These are phyloP conservation scores for Antrodiella citrinella DNA, from an alignment of 768 basidiomycete species.

Conservation along the genomic window DNA sequence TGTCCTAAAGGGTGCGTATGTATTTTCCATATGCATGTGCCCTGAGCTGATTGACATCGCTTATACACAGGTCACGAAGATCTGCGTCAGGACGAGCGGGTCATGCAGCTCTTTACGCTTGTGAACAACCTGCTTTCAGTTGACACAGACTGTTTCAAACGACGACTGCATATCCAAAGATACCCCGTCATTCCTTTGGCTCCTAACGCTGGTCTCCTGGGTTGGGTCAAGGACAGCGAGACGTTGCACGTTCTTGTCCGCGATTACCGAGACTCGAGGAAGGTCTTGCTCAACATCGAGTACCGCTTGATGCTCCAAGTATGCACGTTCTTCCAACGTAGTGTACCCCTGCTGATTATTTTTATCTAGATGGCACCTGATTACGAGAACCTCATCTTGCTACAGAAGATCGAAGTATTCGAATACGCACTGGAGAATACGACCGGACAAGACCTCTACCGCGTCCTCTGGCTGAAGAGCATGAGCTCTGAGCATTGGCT, in stretches of 20 bases:
- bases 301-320: conserved; percentile 98
- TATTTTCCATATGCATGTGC: not conserved
- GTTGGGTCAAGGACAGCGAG: conserved; percentile 95
- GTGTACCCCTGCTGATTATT: not conserved
- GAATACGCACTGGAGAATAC: conserved; percentile 98
- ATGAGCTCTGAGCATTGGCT: conserved; percentile 96
- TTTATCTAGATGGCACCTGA: conserved; percentile 89
- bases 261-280: conserved; percentile 92
- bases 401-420: conserved; percentile 99
- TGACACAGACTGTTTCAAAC: conserved; percentile 92
- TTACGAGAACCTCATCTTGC: conserved; percentile 86
- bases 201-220: conserved; percentile 88
- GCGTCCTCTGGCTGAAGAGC: conserved; percentile 95
- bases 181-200: conserved; percentile 92
- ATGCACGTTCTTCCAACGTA: conserved; percentile 2
- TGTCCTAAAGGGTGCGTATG: conserved; percentile 66
- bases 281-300: conserved; percentile 95
- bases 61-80: conserved; percentile 81
- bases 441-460: conserved; percentile 94
- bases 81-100: conserved; percentile 95
- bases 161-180: conserved; percentile 89
- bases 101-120: conserved; percentile 97
- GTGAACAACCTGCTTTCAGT: conserved; percentile 91
- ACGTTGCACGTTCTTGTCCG: conserved; percentile 94
- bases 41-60: not conserved